Evolutionary conservation across 306 rosid genomes (phyloP), one percentile per base, ranked within the genome.

Genomic region (Arachis hypogaea): DNA sequence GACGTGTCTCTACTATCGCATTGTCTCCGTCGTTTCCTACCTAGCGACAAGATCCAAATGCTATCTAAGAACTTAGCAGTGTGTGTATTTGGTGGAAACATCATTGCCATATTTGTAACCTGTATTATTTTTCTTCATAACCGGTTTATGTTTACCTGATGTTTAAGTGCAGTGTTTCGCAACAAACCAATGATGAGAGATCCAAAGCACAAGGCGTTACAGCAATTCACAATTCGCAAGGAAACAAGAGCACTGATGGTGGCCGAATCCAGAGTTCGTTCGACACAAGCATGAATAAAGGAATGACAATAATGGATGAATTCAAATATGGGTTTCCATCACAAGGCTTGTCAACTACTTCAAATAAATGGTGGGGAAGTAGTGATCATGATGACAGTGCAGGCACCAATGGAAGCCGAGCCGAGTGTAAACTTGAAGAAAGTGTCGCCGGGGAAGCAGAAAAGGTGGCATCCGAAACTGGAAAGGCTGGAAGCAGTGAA

Each of bases 301-400:
- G 86, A 73, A 63, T 80, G 54, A 18, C 84, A 49, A 71, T 84
- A 43, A 58, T 78, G 67, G 93, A 90, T 50, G 97, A 93, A 69
- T 93, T 90, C 68, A 93, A 91, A 71, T 65, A 64, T 36, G 98
- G 98, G 57, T 93, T 88, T 72, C 97, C 98, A 11, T 83, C 89
- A 5, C 76, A 81, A 60, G 91, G 96, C 75, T 81, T 93, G 61
- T 89, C 90, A 42, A 73, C 86, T 30, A 59, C 74, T 22, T 90
- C 97, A 63, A 84, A 86, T 62, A 90, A 82, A 85, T 93, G 98
- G 98, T 90, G 98, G 98, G 97, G 96, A 77, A 75, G 90, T 78
- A 75, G 66, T 59, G 44, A 59, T 68, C 74, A 63, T 29, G 82
- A 73, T 10, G 78, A 76, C 74, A 14, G 50, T 51, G 79, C 68